Conservation (phyloP, 2,329 filamentous ascomycete species). For the Aspergillus sergii region DNA sequence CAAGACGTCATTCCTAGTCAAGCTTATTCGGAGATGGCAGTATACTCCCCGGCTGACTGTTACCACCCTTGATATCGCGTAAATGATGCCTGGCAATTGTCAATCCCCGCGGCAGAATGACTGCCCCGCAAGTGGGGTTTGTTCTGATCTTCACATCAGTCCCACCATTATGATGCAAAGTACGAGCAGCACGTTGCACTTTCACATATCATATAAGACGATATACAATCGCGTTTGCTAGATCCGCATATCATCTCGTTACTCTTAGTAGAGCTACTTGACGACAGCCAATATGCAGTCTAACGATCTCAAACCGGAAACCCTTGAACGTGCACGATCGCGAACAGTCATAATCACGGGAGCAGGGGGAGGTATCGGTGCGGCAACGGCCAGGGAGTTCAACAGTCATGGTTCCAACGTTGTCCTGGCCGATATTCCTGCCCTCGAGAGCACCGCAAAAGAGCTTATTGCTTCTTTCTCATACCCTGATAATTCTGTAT, state of each 20-base stretch:
- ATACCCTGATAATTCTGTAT: neutral
- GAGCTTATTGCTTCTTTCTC: neutral
- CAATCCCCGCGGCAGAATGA: neutral
- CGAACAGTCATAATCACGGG: neutral
- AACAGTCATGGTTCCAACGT: neutral
- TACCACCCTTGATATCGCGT: neutral
- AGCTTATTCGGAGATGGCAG: neutral
- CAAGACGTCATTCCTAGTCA: neutral
- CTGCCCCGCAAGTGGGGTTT: neutral
- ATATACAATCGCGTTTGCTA: fast-evolving
- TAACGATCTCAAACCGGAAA: neutral
- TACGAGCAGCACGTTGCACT: neutral
- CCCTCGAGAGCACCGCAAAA: neutral
- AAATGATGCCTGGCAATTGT: neutral
- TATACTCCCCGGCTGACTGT: neutral
- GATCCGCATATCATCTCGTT: neutral
- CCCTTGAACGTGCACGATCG: neutral
- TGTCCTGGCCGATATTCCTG: neutral
- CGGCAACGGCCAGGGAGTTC: neutral
- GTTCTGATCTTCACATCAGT: neutral
- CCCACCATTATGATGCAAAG: neutral
- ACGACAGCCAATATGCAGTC: neutral
- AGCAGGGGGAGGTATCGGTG: neutral
- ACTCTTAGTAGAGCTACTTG: neutral
- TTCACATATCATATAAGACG: fast-evolving